Evolutionary conservation across 176 grass and related monocot genomes (phyloP).

Genomic region (Oropetium thomaeum): DNA sequence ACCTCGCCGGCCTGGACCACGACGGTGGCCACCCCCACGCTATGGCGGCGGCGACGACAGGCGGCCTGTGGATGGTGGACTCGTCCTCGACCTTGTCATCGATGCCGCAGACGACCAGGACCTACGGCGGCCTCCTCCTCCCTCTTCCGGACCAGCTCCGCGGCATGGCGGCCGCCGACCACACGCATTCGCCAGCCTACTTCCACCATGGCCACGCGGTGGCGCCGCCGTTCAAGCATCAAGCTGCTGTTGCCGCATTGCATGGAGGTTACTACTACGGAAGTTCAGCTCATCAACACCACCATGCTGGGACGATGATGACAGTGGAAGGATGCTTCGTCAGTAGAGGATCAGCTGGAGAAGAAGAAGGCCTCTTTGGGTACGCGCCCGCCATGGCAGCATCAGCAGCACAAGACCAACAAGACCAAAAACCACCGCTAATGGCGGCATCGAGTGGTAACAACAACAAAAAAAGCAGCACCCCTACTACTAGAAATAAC

Average conservation of each 20-base stretch:
- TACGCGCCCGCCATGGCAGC: conserved; percentile 35
- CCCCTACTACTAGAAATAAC: conserved; percentile 23
- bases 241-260: conserved; percentile 7
- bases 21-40: not conserved
- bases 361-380: conserved; percentile 41
- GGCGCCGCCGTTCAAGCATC: conserved; percentile 37
- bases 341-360: conserved; percentile 24
- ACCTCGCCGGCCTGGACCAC: conserved; percentile 28
- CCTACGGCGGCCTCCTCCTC: conserved; percentile 61
- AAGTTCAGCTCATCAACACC: not conserved
- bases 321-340: conserved; percentile 44
- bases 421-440: not conserved
- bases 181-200: not conserved
- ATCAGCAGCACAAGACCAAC: conserved; percentile 4
- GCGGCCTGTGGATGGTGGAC: conserved; percentile 50
- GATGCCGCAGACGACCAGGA: not conserved
- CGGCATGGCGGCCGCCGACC: not conserved
- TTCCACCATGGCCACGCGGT: not conserved
- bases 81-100: conserved; percentile 52
- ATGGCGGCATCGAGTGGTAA: conserved; percentile 22
- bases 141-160: conserved; percentile 58
- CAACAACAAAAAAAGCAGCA: too few relatives aligned
- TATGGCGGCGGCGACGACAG: conserved; percentile 3
- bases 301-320: conserved; percentile 42
- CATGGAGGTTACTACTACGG: conserved; percentile 33